Base-by-base conservation (phyloP, 148 eudicot species). In the Diospyros kaki region DNA sequence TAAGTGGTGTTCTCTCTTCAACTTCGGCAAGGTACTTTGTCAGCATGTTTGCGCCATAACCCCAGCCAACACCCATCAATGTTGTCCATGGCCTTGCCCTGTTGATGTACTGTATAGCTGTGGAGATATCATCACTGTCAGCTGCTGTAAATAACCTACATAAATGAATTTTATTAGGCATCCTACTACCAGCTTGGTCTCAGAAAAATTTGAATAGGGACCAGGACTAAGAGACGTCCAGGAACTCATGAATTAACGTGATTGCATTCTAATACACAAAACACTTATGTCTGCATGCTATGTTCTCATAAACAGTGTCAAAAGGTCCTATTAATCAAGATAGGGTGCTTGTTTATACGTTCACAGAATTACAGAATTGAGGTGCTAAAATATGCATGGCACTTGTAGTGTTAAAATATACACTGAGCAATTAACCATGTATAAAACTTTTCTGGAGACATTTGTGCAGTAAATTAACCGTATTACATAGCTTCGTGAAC, bases 91-190 rank as follows among this genome's bases (percentile, higher is more conserved):
- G 94, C 73, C 98, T 90, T 79, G 85, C 86, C 78, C 77, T 92
- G 42, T 84, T 89, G 72, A 95, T 77, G 73, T 77, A 95, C 72
- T 82, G 92, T 80, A 92, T 74, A 80, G 96, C 92, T 71, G 91
- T 88, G 88, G 81, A 81, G 77, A 95, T 81, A 88, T 95, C 98
- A 86, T 95, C 96, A 75, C 97, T 92, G 78, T 95, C 98, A 85
- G 97, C 99, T 82, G 99, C 96, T 75, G 97, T 84, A 84, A 95
- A 92, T 84, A 95, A 83, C 99, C 99, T 95, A 89, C 80, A 87
- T 40, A 75, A 75, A 83, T 66, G 66, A 81, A 79, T 79, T 71
- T 73, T 72, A 83, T 78, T 73, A 54, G 66, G 18, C 17, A 66
- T 68, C 58, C 77, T 66, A 64, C 73, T 64, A 84, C 83, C 85